Evolutionary conservation across 352 stramenopile species (phyloP).

Genomic region (Phytophthora cryptogea): DNA sequence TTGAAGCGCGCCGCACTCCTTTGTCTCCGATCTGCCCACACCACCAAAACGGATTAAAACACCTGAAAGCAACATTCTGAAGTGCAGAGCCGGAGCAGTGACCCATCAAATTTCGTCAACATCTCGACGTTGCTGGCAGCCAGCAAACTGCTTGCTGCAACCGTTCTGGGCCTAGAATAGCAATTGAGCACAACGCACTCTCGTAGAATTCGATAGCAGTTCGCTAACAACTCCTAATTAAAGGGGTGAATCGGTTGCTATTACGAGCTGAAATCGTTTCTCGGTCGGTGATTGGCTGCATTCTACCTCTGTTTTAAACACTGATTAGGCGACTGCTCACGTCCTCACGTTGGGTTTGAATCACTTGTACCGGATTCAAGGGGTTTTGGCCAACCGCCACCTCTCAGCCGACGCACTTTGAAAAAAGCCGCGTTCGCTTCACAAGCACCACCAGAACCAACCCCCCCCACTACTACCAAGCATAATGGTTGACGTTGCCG

Average conservation of each 20-base stretch:
- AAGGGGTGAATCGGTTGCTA: too few species aligned
- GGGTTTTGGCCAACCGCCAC: conserved; percentile 11
- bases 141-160: neutral
- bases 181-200: neutral
- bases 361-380: conserved; percentile 4
- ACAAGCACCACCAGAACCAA: conserved; percentile 40
- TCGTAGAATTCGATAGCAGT: too few species aligned
- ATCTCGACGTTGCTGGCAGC: neutral
- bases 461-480: conserved; percentile 10
- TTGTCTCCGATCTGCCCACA: conserved; percentile 16
- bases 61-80: conserved; percentile 6
- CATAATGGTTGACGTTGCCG: conserved; percentile 50
- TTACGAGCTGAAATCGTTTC: neutral
- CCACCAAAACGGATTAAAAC: conserved; percentile 28
- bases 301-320: conserved; percentile 23
- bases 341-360: conserved; percentile 33
- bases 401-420: conserved; percentile 38
- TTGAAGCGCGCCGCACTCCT: conserved; percentile 10
- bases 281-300: conserved; percentile 17
- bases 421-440: conserved; percentile 38
- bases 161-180: neutral
- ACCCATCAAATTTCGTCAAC: conserved; percentile 23
- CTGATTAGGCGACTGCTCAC: neutral
- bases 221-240: too few species aligned
- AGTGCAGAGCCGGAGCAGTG: conserved; percentile 23